phyloP scores from a whole-genome alignment of 1,284 basidiomycete genomes.

The Trichosporon coremiiforme region DNA sequence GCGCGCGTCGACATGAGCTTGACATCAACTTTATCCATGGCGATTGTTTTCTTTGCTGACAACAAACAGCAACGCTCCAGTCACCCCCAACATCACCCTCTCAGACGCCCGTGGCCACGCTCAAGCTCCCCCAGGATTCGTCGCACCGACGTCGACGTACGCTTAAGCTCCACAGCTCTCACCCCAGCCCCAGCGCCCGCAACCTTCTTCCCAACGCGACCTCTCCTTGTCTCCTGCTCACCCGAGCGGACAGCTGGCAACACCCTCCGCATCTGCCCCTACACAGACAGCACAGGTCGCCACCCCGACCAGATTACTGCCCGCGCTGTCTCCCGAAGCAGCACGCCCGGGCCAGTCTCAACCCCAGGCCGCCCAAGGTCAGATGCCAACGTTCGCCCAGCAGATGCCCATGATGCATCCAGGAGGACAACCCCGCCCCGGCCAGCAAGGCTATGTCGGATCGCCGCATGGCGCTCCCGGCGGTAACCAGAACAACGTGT shows the following conservation, averaged over 20 bases:
- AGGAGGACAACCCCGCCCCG: constrained; percentile 10
- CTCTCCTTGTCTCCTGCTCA: not conserved
- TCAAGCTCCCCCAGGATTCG: not conserved
- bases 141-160: constrained; percentile 4
- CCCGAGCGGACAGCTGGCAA: constrained; percentile 2
- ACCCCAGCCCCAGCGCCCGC: not conserved
- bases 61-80: constrained; percentile 6
- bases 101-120: not conserved
- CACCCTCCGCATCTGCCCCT: not conserved
- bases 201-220: not conserved
- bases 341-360: not conserved
- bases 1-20: constrained; percentile 1
- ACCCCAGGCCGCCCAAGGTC: constrained; percentile 5
- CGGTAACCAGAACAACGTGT: constrained; percentile 39
- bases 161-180: not conserved
- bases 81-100: not conserved
- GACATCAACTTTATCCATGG: not conserved
- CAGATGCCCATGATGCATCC: constrained; percentile 18
- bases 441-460: constrained; percentile 2
- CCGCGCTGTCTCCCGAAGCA: constrained; percentile 6
- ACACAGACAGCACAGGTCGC: constrained; percentile 2
- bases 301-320: constrained; percentile 6
- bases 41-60: constrained; percentile 11
- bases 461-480: not conserved
- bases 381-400: constrained; percentile 8